phyloP scores from a whole-genome alignment of 495 filamentous ascomycete genomes.

The Astrocystis sublimbata region DNA sequence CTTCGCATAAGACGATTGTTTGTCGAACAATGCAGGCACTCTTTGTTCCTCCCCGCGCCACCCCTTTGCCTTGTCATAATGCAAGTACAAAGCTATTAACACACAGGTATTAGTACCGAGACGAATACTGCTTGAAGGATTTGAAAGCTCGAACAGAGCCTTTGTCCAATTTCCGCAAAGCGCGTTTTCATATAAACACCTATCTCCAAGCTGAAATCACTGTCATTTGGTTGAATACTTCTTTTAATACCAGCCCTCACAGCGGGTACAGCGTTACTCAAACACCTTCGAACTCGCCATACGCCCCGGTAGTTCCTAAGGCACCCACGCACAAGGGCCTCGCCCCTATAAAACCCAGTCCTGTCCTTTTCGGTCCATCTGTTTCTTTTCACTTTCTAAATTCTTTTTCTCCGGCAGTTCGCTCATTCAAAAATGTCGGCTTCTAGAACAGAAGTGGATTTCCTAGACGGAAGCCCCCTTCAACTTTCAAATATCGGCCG shows the following conservation, averaged over 20 bases:
- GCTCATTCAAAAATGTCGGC: neutral
- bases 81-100: neutral
- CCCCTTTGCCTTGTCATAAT: neutral
- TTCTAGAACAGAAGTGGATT: neutral
- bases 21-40: neutral
- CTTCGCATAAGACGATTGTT: neutral
- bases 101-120: neutral
- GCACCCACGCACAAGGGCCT: too few species aligned
- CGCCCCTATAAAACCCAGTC: neutral
- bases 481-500: constrained; percentile 13
- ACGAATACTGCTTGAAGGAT: neutral
- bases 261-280: neutral
- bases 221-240: neutral
- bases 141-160: neutral
- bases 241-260: neutral
- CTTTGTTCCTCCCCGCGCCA: neutral
- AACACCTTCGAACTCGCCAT: neutral
- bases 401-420: neutral
- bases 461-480: neutral
- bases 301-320: too few species aligned
- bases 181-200: neutral
- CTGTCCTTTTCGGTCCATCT: neutral
- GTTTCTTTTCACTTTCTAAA: neutral
- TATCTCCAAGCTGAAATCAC: neutral
- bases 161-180: neutral